Conservation (phyloP, 1,284 basidiomycete species). For the Rugosomyces carneus region DNA sequence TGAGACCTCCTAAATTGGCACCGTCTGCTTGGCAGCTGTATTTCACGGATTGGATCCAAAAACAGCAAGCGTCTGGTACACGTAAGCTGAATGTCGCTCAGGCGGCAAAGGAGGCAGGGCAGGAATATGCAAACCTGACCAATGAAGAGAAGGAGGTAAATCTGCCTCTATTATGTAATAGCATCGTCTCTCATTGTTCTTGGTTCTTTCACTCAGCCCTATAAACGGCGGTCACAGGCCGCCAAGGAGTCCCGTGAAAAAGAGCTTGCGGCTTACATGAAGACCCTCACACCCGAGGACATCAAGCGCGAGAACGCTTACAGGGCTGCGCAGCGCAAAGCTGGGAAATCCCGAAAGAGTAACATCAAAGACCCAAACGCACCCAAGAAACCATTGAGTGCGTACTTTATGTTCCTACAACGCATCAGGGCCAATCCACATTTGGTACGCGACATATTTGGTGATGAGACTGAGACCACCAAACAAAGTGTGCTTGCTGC, state of each 20-base stretch:
- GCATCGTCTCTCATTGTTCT: slow-evolving; percentile 23
- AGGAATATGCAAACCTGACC: slow-evolving; percentile 79
- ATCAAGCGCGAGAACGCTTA: slow-evolving; percentile 92
- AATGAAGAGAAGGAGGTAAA: slow-evolving; percentile 77
- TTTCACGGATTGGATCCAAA: slow-evolving; percentile 93
- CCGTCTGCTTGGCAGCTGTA: slow-evolving; percentile 96
- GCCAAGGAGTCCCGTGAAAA: slow-evolving; percentile 82
- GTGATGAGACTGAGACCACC: slow-evolving; percentile 91
- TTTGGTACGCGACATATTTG: slow-evolving; percentile 77
- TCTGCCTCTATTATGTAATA: slow-evolving; percentile 19
- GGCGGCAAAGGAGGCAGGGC: slow-evolving; percentile 91
- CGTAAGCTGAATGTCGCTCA: slow-evolving; percentile 93
- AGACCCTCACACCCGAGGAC: slow-evolving; percentile 87
- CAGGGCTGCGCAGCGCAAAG: slow-evolving; percentile 87
- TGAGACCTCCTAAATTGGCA: slow-evolving; percentile 88
- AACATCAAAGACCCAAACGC: slow-evolving; percentile 97
- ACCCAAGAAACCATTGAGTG: slow-evolving; percentile 91
- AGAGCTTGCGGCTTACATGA: slow-evolving; percentile 82
- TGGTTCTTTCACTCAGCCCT: slow-evolving; percentile 47
- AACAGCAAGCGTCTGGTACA: slow-evolving; percentile 73
- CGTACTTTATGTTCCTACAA: slow-evolving; percentile 94
- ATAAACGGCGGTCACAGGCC: slow-evolving; percentile 75
- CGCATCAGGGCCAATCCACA: slow-evolving; percentile 73
- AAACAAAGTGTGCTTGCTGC: slow-evolving; percentile 93
- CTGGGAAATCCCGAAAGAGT: slow-evolving; percentile 88